Base-by-base conservation (phyloP, 345 rosid species). In the Salix caprea region DNA sequence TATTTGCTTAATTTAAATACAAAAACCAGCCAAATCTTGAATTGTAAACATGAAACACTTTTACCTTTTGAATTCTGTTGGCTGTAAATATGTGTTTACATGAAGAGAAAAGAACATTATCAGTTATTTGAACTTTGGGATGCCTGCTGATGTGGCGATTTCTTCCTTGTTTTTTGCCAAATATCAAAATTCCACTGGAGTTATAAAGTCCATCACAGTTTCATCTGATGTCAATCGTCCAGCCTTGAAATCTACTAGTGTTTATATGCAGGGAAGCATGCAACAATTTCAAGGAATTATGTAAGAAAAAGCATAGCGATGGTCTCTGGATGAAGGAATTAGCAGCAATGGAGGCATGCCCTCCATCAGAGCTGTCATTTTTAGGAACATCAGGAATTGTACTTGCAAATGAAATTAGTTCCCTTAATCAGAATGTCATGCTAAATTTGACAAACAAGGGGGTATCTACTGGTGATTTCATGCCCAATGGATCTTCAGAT, bases 291-390 rank as follows among this genome's bases (percentile, higher is more conserved):
- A 94, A 89, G 86, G 93, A 92, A 70, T 80, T 91, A 76, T 89
- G 92, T 81, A 89, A 86, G 85, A 88, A 89, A 82, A 94, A 92
- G 88, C 90, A 74, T 23, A 86, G 88, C 1, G 96, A 92, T 32
- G 89, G 89, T 70, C 91, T 86, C 61, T 91, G 97, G 97, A 94
- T 94, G 87, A 87, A 91, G 46, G 95, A 94, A 84, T 75, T 94
- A 83, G 93, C 91, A 9, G 98, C 97, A 52, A 90, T 94, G 81
- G 85, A 88, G 86, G 94, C 91, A 19, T 89, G 77, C 61, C 76
- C 85, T 36, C 89, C 94, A 19, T 65, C 84, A 0, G 91, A 91
- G 36, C 83, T 91, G 75, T 75, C 92, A 40, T 69, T 85, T 42
- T 21, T 84, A 24, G 90, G 86, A 79, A 86, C 90, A 60, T 85